Conservation (phyloP, 1,284 basidiomycete species). For the Peniophora sp. region DNA sequence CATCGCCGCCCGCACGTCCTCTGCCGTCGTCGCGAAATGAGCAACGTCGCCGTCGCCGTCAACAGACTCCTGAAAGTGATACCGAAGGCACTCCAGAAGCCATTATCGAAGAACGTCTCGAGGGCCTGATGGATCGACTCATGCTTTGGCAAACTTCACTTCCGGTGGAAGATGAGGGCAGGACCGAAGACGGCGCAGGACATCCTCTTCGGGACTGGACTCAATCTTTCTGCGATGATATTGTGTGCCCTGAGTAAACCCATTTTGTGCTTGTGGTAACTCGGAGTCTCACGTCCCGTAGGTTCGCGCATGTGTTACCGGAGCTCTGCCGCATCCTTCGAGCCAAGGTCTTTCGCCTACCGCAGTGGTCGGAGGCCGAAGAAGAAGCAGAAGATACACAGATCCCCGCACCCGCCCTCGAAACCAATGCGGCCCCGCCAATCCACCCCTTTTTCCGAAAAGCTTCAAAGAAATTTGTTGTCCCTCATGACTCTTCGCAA, state of each 20-base stretch:
- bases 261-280: background rate
- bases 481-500: constrained; percentile 12
- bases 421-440: constrained; percentile 7
- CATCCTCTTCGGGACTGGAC: constrained; percentile 50
- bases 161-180: constrained; percentile 27
- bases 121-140: constrained; percentile 69
- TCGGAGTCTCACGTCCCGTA: constrained; percentile 16
- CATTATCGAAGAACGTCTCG: constrained; percentile 43
- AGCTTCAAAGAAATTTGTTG: constrained; percentile 3
- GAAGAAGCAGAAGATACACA: constrained; percentile 49
- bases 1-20: constrained; percentile 15
- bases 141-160: constrained; percentile 60
- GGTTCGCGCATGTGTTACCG: constrained; percentile 50
- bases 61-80: constrained; percentile 9
- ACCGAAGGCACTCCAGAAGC: constrained; percentile 4
- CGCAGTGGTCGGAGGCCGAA: constrained; percentile 10
- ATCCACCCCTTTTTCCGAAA: constrained; percentile 3
- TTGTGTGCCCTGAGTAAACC: constrained; percentile 56
- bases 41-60: constrained; percentile 9
- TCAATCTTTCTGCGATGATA: constrained; percentile 56
- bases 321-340: constrained; percentile 50
- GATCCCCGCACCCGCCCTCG: constrained; percentile 9
- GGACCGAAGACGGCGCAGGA: constrained; percentile 15
- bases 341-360: constrained; percentile 51
- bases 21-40: constrained; percentile 5